Conservation (phyloP, 441 rosid species). For the Gossypium schwendimanii region DNA sequence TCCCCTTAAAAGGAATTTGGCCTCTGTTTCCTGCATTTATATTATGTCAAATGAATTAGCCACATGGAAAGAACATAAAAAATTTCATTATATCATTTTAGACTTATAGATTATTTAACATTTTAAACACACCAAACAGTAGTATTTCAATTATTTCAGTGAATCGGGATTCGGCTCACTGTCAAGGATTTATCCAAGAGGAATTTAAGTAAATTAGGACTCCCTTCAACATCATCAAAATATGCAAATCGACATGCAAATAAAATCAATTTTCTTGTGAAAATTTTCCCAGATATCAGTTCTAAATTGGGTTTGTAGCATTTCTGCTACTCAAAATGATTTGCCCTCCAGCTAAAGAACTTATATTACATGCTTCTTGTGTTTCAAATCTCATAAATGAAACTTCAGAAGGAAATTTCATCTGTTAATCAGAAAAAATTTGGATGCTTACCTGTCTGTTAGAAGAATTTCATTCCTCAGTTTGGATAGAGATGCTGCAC, state of each 20-base stretch:
- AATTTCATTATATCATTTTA: neutral
- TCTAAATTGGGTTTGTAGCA: neutral
- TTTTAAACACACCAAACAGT: neutral
- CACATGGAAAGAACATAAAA: neutral
- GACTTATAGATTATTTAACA: neutral
- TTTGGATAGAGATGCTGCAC: constrained; percentile 62
- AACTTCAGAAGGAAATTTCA: neutral
- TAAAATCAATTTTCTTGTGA: neutral
- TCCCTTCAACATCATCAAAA: neutral
- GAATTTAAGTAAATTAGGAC: neutral
- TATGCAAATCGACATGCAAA: neutral
- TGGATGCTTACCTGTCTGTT: constrained; percentile 59
- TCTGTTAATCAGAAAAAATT: neutral
- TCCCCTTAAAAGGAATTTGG: neutral
- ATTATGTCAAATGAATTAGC: neutral
- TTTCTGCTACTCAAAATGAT: neutral
- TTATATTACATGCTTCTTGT: neutral
- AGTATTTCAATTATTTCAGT: neutral
- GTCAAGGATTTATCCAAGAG: neutral
- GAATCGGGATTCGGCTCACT: neutral
- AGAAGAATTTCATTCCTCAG: constrained; percentile 71
- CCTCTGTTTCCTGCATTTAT: neutral
- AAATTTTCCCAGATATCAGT: neutral
- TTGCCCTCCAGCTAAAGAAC: neutral
- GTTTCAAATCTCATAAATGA: neutral